Percentiles rank a stretch among this genome's conserved stretches.
phyloP scores from a whole-genome alignment of 192 early-diverging fungal genomes.

The Coemansia sp. region DNA sequence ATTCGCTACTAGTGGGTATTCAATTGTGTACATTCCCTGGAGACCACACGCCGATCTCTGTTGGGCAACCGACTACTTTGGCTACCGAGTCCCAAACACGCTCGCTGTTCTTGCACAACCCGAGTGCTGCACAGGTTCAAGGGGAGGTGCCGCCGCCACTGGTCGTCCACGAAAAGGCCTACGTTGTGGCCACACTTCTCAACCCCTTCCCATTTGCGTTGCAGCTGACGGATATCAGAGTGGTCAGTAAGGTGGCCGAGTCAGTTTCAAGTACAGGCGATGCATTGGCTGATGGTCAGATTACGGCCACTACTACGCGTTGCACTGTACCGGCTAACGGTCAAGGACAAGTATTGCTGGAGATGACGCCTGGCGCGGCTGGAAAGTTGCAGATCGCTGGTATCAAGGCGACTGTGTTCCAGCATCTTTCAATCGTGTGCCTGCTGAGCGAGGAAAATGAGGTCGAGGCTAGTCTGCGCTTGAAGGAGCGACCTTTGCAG shows the following conservation, averaged over 20 bases:
- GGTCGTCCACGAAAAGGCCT: slow-evolving; percentile 25
- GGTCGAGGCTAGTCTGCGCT: slow-evolving; percentile 13
- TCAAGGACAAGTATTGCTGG: slow-evolving; percentile 29
- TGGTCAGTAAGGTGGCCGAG: slow-evolving; percentile 2
- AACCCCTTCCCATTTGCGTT: slow-evolving; percentile 53
- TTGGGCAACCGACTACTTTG: background rate
- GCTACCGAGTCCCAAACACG: background rate
- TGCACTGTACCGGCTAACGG: slow-evolving; percentile 28
- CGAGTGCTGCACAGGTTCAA: slow-evolving; percentile 30
- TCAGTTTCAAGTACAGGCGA: background rate
- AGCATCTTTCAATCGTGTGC: slow-evolving; percentile 29
- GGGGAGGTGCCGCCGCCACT: slow-evolving; percentile 21
- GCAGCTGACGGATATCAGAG: slow-evolving; percentile 21
- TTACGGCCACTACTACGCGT: background rate
- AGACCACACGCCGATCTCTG: slow-evolving; percentile 12
- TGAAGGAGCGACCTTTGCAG: slow-evolving; percentile 19
- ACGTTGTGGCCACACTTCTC: slow-evolving; percentile 38
- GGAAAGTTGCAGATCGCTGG: slow-evolving; percentile 29
- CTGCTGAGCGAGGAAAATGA: slow-evolving; percentile 24
- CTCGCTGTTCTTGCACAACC: slow-evolving; percentile 50
- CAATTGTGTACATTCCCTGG: slow-evolving; percentile 31
- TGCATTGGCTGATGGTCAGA: background rate
- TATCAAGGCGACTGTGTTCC: slow-evolving; percentile 27
- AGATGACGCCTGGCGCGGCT: slow-evolving; percentile 10
- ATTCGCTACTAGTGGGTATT: slow-evolving; percentile 32